Conservation (phyloP, 768 basidiomycete genomes). For the Leccinum subgranulosum region DNA sequence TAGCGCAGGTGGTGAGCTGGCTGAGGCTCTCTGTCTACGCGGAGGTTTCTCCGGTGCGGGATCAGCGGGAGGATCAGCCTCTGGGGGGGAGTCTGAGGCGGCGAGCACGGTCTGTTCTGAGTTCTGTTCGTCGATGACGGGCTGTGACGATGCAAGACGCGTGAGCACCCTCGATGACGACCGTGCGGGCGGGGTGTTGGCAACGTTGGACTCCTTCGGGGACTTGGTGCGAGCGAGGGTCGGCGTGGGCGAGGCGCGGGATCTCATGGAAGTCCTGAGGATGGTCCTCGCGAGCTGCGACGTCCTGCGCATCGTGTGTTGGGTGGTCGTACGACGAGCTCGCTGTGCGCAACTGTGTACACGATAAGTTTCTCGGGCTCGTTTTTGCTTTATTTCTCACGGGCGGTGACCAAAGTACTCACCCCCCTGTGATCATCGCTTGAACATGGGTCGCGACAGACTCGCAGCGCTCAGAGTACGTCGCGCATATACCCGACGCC, state of each 20-base stretch:
- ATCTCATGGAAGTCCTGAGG: constrained; percentile 34
- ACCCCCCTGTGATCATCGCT: background rate
- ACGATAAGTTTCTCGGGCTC: background rate
- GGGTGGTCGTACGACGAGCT: constrained; percentile 41
- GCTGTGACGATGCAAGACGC: constrained; percentile 26
- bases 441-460: constrained; percentile 61
- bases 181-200: constrained; percentile 4
- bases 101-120: constrained; percentile 6
- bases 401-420: background rate
- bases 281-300: constrained; percentile 76
- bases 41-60: constrained; percentile 24
- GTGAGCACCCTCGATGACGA: constrained; percentile 18
- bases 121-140: constrained; percentile 13
- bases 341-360: background rate
- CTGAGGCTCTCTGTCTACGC: constrained; percentile 16
- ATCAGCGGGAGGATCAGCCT: constrained; percentile 18
- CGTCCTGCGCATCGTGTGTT: constrained; percentile 58
- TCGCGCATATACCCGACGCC: constrained; percentile 37
- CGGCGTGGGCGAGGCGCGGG: background rate
- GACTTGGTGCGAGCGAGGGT: constrained; percentile 23
- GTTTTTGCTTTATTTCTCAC: constrained; percentile 14
- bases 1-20: background rate
- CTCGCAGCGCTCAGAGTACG: constrained; percentile 80
- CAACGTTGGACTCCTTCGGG: constrained; percentile 18
- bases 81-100: constrained; percentile 25